phyloP scores from a whole-genome alignment of 495 filamentous ascomycete genomes.

The Podospora sp. region DNA sequence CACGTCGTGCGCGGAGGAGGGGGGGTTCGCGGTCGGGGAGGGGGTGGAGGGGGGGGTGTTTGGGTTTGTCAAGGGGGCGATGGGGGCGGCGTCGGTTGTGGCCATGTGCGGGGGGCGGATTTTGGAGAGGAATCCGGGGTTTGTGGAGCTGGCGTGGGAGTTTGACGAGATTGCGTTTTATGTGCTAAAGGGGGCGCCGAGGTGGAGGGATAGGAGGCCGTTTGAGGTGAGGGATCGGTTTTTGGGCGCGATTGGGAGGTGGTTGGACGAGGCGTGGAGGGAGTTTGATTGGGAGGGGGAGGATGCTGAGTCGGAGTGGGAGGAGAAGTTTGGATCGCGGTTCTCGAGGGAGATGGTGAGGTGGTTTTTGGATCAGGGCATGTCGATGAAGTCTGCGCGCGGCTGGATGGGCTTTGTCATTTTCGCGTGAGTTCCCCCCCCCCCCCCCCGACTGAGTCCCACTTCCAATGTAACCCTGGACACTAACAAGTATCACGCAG shows the following conservation, averaged over 20 bases:
- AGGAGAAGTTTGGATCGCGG: slow-evolving; percentile 31
- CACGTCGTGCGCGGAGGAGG: too few relatives aligned
- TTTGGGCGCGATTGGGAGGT: too few relatives aligned
- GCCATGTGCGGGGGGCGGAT: slow-evolving; percentile 27
- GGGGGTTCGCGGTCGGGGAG: slow-evolving; percentile 14
- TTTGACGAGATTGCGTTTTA: slow-evolving; percentile 16
- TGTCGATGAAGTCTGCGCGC: slow-evolving; percentile 17
- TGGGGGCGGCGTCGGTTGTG: slow-evolving; percentile 23
- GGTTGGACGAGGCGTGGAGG: too few relatives aligned
- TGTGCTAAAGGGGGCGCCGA: slow-evolving; percentile 24
- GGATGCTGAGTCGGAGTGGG: slow-evolving; percentile 31
- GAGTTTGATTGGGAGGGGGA: slow-evolving; percentile 9
- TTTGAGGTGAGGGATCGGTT: slow-evolving; percentile 29
- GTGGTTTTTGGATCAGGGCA: slow-evolving; percentile 27
- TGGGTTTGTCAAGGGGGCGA: slow-evolving; percentile 23
- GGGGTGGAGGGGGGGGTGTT: slow-evolving; percentile 18
- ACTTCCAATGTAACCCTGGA: too few relatives aligned
- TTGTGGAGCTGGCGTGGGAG: slow-evolving; percentile 29
- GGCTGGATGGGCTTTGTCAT: slow-evolving; percentile 13
- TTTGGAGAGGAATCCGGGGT: slow-evolving; percentile 28
- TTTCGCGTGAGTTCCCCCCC: not conserved
- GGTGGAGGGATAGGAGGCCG: slow-evolving; percentile 63
- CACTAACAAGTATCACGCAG: slow-evolving; percentile 14
- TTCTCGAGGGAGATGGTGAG: slow-evolving; percentile 26
- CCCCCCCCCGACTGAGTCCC: too few relatives aligned